Percentiles rank a stretch among this genome's conserved stretches.
These are phyloP conservation scores for Coemansia sp. DNA, from an alignment of 192 early-diverging fungal species.

Conservation along the genomic window DNA sequence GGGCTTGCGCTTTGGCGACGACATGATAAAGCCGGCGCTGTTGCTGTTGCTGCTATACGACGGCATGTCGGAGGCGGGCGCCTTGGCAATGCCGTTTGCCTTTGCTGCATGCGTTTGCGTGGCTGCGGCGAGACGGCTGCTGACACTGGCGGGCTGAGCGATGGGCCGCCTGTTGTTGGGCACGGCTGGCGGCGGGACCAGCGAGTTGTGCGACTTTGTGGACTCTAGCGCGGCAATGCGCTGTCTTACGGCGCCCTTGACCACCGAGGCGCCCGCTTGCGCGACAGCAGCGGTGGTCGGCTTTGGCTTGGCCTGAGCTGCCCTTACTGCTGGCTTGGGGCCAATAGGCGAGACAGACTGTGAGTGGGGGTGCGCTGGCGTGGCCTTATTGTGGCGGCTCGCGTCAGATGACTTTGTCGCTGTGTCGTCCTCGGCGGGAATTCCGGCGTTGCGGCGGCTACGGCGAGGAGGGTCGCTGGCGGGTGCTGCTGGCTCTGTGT, in stretches of 20 bases:
- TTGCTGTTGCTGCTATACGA: neutral
- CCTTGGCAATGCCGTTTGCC: neutral
- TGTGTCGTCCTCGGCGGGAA: constrained; percentile 7
- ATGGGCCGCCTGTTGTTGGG: constrained; percentile 2
- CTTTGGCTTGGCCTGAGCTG: constrained; percentile 7
- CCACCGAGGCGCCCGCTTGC: neutral
- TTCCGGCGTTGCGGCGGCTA: constrained; percentile 17
- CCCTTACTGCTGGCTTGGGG: neutral
- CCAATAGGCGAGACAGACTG: neutral
- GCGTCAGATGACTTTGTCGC: constrained; percentile 12
- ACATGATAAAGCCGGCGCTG: constrained; percentile 50
- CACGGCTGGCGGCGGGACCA: neutral
- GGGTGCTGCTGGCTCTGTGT: neutral
- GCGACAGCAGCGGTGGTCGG: neutral
- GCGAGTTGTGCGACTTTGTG: neutral
- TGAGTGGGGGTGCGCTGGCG: neutral
- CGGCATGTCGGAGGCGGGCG: neutral
- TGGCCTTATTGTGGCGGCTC: constrained; percentile 1
- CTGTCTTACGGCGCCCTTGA: constrained; percentile 8
- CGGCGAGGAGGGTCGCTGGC: constrained; percentile 7
- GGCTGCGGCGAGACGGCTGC: neutral
- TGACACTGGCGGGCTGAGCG: neutral
- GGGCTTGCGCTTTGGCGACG: constrained; percentile 53
- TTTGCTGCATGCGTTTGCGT: neutral
- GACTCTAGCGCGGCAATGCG: constrained; percentile 7